A percentile compares a stretch with the other conserved stretches of the same genome.
Evolutionary conservation across 805 yeast genomes (phyloP).

Genomic region (Millerago galiae): DNA sequence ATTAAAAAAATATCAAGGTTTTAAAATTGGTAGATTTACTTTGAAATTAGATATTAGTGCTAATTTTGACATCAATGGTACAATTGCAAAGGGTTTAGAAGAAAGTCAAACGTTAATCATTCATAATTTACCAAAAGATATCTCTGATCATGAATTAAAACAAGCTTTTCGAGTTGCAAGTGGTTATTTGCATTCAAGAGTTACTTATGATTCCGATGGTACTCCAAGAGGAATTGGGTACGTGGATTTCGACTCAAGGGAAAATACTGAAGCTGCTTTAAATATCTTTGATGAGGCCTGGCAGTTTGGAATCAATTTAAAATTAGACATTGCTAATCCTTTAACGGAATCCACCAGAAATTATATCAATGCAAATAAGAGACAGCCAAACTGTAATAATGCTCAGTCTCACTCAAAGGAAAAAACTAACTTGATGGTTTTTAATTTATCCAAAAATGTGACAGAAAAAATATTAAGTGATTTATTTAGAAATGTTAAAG

Average conservation of each 20-base stretch:
- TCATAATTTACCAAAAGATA: neutral
- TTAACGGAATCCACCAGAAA: neutral
- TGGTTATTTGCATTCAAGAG: neutral
- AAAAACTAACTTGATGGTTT: neutral
- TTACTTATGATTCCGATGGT: neutral
- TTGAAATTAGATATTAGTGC: neutral
- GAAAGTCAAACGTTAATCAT: neutral
- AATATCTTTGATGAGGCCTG: neutral
- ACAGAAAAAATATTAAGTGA: neutral
- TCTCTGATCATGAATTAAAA: neutral
- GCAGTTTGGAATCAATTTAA: neutral
- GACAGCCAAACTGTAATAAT: neutral
- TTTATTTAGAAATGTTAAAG: neutral
- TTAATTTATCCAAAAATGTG: neutral
- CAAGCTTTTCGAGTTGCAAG: neutral
- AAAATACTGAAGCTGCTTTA: neutral
- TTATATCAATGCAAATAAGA: neutral
- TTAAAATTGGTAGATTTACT: neutral
- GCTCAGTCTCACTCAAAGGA: neutral
- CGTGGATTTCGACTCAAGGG: neutral
- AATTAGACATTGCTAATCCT: neutral
- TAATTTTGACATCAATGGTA: neutral
- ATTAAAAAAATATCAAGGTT: neutral
- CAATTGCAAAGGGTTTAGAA: too few relatives aligned
- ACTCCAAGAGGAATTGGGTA: neutral